Conservation (phyloP, 1,139 yeast genomes). For the Blastobotrys serpentis region DNA sequence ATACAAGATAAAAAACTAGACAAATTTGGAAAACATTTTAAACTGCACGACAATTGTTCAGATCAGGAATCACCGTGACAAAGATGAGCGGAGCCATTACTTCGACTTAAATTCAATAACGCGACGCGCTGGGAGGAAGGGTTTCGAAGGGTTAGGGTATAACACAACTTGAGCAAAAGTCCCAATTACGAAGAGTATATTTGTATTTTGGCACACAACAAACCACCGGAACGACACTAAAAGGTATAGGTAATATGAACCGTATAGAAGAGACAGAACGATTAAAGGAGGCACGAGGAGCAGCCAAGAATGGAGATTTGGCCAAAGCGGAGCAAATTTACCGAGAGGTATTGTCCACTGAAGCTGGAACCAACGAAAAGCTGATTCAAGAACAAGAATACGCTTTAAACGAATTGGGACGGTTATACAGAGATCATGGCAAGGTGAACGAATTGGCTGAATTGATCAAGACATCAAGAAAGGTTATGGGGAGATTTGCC, state of each 20-base stretch:
- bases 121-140: too few relatives aligned
- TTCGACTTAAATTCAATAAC: too few relatives aligned
- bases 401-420: constrained; percentile 39
- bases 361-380: constrained; percentile 42
- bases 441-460: constrained; percentile 54
- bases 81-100: too few relatives aligned
- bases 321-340: constrained; percentile 59
- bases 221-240: not conserved
- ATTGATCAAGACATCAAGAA: constrained; percentile 69
- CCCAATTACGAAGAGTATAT: too few relatives aligned
- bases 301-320: constrained; percentile 49
- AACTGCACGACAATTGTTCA: too few relatives aligned
- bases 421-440: constrained; percentile 35
- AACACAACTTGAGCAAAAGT: too few relatives aligned
- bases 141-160: too few relatives aligned
- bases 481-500: constrained; percentile 70
- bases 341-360: constrained; percentile 41
- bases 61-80: too few relatives aligned
- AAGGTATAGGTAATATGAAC: not conserved
- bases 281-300: constrained; percentile 56
- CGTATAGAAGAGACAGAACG: constrained; percentile 17
- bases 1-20: too few relatives aligned
- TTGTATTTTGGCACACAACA: too few relatives aligned
- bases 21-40: too few relatives aligned
- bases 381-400: constrained; percentile 40